phyloP scores from a whole-genome alignment of 768 basidiomycete genomes.

The Mycena venus region DNA sequence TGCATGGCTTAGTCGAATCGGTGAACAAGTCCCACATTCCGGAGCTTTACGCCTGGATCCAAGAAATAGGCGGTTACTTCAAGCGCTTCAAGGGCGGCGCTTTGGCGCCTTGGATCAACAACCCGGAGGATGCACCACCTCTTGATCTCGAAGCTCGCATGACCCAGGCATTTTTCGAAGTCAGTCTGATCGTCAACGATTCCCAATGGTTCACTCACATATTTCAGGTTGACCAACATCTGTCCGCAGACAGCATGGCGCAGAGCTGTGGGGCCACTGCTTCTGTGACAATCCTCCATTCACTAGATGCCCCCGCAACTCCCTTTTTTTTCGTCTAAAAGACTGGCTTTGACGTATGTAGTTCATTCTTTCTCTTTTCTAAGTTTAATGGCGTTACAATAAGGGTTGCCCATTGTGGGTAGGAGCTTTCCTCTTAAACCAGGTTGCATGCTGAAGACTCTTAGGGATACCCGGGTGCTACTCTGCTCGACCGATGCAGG shows the following conservation, averaged over 20 bases:
- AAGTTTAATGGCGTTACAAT: slow-evolving; percentile 1
- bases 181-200: slow-evolving; percentile 42
- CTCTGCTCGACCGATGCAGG: slow-evolving; percentile 83
- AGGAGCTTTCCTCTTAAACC: slow-evolving; percentile 34
- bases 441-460: slow-evolving; percentile 1
- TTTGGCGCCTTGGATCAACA: slow-evolving; percentile 75
- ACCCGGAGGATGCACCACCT: slow-evolving; percentile 47
- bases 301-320: slow-evolving; percentile 81
- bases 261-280: slow-evolving; percentile 91
- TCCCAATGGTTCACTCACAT: background rate
- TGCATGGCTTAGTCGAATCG: slow-evolving; percentile 88
- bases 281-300: slow-evolving; percentile 92
- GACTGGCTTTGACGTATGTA: slow-evolving; percentile 73
- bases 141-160: slow-evolving; percentile 89
- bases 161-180: slow-evolving; percentile 90
- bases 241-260: slow-evolving; percentile 77
- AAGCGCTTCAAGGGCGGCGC: slow-evolving; percentile 88
- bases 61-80: slow-evolving; percentile 91
- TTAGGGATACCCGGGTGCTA: slow-evolving; percentile 90
- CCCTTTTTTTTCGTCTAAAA: slow-evolving; percentile 89
- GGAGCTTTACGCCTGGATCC: slow-evolving; percentile 82
- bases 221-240: slow-evolving; percentile 77
- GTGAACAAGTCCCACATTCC: slow-evolving; percentile 80
- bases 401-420: slow-evolving; percentile 98
- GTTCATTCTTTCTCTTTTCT: background rate